Evolutionary conservation across 2,329 filamentous ascomycete species (phyloP), one percentile per base, ranked within the genome.

Genomic region (Myotisia sp.): DNA sequence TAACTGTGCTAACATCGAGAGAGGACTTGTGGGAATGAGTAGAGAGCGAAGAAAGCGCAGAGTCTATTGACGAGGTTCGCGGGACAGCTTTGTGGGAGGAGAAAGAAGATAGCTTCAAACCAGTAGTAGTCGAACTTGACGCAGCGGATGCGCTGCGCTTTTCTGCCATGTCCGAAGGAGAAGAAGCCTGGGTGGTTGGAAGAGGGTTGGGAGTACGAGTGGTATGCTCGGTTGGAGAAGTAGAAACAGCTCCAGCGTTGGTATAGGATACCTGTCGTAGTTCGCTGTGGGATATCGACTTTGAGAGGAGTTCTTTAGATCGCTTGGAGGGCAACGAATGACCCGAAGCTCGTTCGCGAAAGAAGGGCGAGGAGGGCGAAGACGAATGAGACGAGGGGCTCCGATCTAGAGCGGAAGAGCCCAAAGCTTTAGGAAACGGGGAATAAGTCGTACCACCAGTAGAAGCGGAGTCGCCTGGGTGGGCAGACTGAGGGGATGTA

Each of bases 61-160:
- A 94, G 55, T 95, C 87, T 49, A 93, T 87, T 7, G 87, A 94
- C 3, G 81, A 80, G 37, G 80, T 92, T 48, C 86, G 75, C 37
- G 77, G 73, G 46, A 65, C 59, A 31, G 43, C 42, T 34, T 49
- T 31, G 46, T 48, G n/a, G 9, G 20, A 16, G 9, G 29, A 14
- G 3, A 8, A 20, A 12, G 29, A 30, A 13, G 6, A 12, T 13
- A n/a, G n/a, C 9, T 20, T 30, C 14, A n/a, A 20, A 12, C 10
- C n/a, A 12, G n/a, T 27, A 10, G 24, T 5, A 10, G 24, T 6
- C 24, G 24, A 12, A n/a, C n/a, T n/a, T n/a, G n/a, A n/a, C n/a
- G n/a, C n/a, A n/a, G n/a, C n/a, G n/a, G n/a, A n/a, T n/a, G n/a
- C n/a, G n/a, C n/a, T n/a, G n/a, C n/a, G n/a, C n/a, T n/a, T n/a